Evolutionary conservation across 2,329 filamentous ascomycete genomes (phyloP).

Genomic region (Westerdykella sp.): DNA sequence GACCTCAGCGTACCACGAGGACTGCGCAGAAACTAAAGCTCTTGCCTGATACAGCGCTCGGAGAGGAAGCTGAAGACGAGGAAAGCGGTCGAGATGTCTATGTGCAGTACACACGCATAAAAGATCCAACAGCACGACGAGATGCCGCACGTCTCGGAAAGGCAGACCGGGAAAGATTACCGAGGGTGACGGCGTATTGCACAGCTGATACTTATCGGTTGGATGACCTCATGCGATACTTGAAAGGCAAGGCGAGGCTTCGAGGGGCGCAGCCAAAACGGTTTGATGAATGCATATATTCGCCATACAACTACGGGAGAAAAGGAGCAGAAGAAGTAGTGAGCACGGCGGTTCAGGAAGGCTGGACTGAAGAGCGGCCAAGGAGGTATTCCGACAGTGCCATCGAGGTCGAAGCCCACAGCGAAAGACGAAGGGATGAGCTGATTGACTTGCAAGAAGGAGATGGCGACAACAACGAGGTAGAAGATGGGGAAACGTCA

Average conservation of each 20-base stretch:
- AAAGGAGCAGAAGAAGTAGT: slow-evolving; percentile 31
- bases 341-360: slow-evolving; percentile 27
- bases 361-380: slow-evolving; percentile 39
- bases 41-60: slow-evolving; percentile 82
- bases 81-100: slow-evolving; percentile 95
- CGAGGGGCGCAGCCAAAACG: slow-evolving; percentile 80
- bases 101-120: slow-evolving; percentile 95
- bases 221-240: slow-evolving; percentile 80
- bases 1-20: slow-evolving; percentile 89
- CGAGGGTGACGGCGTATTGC: slow-evolving; percentile 92
- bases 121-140: slow-evolving; percentile 85
- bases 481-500: slow-evolving; percentile 20
- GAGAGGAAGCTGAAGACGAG: slow-evolving; percentile 69
- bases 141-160: slow-evolving; percentile 91
- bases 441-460: slow-evolving; percentile 55
- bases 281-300: slow-evolving; percentile 97
- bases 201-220: slow-evolving; percentile 88
- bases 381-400: slow-evolving; percentile 69
- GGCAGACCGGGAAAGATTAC: slow-evolving; percentile 79
- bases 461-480: slow-evolving; percentile 25
- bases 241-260: slow-evolving; percentile 75
- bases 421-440: slow-evolving; percentile 52
- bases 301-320: slow-evolving; percentile 75
- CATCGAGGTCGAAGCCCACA: slow-evolving; percentile 59
- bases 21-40: slow-evolving; percentile 96